A percentile compares a stretch with the other conserved stretches of the same genome.
Conservation (phyloP, 176 grass and related monocot species). For the Phoenix roebelenii region DNA sequence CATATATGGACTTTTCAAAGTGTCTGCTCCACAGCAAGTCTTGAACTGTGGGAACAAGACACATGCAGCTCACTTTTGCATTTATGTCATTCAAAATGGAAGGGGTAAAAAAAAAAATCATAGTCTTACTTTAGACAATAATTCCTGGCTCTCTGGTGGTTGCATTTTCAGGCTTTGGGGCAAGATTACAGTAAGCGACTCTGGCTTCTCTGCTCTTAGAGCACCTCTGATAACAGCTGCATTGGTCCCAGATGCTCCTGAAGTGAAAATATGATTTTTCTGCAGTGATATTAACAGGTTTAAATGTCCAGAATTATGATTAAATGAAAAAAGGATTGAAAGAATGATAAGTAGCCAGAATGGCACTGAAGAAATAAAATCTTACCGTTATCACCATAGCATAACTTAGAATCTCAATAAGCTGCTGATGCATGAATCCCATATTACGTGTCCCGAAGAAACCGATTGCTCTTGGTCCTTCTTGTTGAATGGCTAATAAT, state of each 20-base stretch:
- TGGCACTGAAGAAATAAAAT: neutral
- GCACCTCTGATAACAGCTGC: conserved; percentile 98
- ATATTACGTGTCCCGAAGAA: conserved; percentile 98
- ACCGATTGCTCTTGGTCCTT: conserved; percentile 86
- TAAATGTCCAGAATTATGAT: neutral
- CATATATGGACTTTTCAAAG: no score
- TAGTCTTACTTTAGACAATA: conserved; percentile 74
- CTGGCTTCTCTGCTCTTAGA: conserved; percentile 94
- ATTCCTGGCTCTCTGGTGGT: conserved; percentile 90
- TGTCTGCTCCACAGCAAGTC: no score
- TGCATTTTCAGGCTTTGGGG: conserved; percentile 95
- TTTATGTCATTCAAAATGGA: neutral
- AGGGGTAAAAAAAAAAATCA: neutral
- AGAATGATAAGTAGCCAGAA: neutral
- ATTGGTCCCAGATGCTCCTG: conserved; percentile 96
- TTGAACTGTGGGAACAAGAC: no score
- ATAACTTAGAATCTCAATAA: conserved; percentile 99
- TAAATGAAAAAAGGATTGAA: no score
- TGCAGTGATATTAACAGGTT: conserved; percentile 34
- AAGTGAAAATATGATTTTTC: conserved; percentile 99
- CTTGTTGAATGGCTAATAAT: conserved; percentile 92
- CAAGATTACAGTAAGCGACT: conserved; percentile 97
- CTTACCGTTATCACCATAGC: conserved; percentile 96
- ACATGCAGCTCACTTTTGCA: neutral
- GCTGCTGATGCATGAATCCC: conserved; percentile 98